Conservation (phyloP, 352 stramenopile genomes). For the Pythium angustatum region DNA sequence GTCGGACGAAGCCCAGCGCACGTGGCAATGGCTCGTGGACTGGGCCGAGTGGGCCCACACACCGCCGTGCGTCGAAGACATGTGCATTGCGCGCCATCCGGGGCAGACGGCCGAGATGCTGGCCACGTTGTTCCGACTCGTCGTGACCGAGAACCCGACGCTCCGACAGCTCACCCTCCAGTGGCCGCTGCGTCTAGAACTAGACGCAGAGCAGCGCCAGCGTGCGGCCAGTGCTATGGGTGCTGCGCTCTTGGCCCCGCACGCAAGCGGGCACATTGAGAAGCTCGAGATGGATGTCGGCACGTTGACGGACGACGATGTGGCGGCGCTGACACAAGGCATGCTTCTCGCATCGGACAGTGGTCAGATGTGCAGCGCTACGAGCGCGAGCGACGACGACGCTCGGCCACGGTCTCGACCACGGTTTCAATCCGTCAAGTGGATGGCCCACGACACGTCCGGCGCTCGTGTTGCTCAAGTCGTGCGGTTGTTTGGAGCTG, state of each 20-base stretch:
- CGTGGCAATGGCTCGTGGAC: slow-evolving; percentile 17
- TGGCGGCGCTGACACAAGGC: slow-evolving; percentile 11
- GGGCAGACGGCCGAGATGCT: not conserved
- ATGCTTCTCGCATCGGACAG: no score
- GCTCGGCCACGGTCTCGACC: not conserved
- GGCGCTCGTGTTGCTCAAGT: slow-evolving; percentile 5
- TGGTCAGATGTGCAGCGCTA: no score
- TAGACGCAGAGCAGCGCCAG: not conserved
- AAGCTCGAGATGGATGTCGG: slow-evolving; percentile 12
- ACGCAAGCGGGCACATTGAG: not conserved
- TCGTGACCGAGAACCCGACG: not conserved
- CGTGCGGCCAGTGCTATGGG: slow-evolving; percentile 9
- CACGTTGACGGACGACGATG: slow-evolving; percentile 6
- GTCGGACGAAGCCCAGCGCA: not conserved
- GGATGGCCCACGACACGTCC: slow-evolving; percentile 3
- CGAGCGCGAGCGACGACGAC: not conserved
- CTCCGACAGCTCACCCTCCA: not conserved
- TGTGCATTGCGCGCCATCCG: not conserved
- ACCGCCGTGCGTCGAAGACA: not conserved
- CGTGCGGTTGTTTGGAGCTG: slow-evolving; percentile 11
- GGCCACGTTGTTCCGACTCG: not conserved
- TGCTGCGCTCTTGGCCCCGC: slow-evolving; percentile 2
- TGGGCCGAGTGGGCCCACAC: not conserved
- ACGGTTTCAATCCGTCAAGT: slow-evolving; percentile 15
- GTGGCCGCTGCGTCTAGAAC: not conserved